phyloP scores from a whole-genome alignment of 2,329 filamentous ascomycete species.

The Eutypa lata region DNA sequence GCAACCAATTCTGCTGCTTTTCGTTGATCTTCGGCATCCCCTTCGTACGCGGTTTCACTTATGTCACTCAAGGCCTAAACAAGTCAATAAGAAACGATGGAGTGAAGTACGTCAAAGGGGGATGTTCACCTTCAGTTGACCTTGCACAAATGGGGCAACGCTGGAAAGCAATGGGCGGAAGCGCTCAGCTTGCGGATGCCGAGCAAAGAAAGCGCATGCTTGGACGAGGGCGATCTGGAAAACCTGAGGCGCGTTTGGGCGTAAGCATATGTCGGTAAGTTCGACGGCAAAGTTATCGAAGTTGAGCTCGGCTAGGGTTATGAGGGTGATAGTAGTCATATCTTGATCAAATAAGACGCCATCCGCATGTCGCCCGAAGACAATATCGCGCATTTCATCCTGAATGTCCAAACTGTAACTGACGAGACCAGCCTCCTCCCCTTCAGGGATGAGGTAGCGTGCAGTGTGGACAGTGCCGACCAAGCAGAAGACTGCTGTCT shows the following conservation, averaged over 20 bases:
- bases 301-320: constrained; percentile 61
- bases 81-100: constrained; percentile 7
- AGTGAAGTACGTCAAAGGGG: constrained; percentile 2
- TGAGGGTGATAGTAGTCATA: constrained; percentile 64
- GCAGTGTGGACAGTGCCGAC: constrained; percentile 61
- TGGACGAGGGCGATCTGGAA: constrained; percentile 64
- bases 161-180: constrained; percentile 55
- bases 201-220: constrained; percentile 61
- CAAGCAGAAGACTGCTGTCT: constrained; percentile 64
- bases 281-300: constrained; percentile 56
- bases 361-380: constrained; percentile 56
- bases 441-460: constrained; percentile 61
- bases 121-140: constrained; percentile 50
- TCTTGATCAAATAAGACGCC: constrained; percentile 57
- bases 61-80: constrained; percentile 36
- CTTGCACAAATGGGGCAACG: constrained; percentile 54
- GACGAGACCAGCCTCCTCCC: constrained; percentile 62
- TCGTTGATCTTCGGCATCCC: constrained; percentile 36
- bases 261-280: constrained; percentile 55
- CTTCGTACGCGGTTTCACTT: constrained; percentile 35
- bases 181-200: constrained; percentile 43
- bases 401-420: constrained; percentile 69
- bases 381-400: constrained; percentile 63
- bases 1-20: constrained; percentile 36
- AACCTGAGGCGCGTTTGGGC: constrained; percentile 51